Evolutionary conservation across 179 eudicot genomes (phyloP).

Genomic region (Patellifolia procumbens): DNA sequence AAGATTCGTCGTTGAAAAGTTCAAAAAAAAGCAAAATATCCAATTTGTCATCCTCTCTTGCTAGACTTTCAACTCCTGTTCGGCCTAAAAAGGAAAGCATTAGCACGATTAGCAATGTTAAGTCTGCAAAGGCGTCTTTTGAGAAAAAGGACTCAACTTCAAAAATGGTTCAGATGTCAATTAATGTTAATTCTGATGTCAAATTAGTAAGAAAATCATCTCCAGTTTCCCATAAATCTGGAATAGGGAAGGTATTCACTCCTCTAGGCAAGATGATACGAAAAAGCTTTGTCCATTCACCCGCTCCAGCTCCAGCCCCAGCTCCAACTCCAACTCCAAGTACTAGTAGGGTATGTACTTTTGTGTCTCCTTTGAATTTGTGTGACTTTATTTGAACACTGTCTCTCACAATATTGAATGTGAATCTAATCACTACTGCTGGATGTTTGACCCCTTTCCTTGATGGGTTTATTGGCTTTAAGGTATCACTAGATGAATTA

Average conservation of each 20-base stretch:
- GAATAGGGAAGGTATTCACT: constrained; percentile 45
- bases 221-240: constrained; percentile 34
- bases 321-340: constrained; percentile 40
- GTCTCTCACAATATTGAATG: neutral
- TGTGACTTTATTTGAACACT: neutral
- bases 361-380: neutral
- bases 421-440: neutral
- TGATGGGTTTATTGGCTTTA: neutral
- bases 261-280: constrained; percentile 42
- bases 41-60: constrained; percentile 42
- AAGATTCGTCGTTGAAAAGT: constrained; percentile 27
- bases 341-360: constrained; percentile 50
- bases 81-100: constrained; percentile 35
- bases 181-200: constrained; percentile 34
- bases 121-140: constrained; percentile 26
- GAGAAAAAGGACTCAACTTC: constrained; percentile 35
- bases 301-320: constrained; percentile 39
- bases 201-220: constrained; percentile 39
- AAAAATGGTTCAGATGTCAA: constrained; percentile 48
- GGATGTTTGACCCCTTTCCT: neutral
- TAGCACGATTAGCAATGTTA: constrained; percentile 30
- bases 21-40: constrained; percentile 32
- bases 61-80: constrained; percentile 39
- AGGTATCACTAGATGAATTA: neutral
- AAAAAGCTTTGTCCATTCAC: constrained; percentile 33